Conservation (phyloP, 192 early-diverging fungal genomes). For the Podila epigama region DNA sequence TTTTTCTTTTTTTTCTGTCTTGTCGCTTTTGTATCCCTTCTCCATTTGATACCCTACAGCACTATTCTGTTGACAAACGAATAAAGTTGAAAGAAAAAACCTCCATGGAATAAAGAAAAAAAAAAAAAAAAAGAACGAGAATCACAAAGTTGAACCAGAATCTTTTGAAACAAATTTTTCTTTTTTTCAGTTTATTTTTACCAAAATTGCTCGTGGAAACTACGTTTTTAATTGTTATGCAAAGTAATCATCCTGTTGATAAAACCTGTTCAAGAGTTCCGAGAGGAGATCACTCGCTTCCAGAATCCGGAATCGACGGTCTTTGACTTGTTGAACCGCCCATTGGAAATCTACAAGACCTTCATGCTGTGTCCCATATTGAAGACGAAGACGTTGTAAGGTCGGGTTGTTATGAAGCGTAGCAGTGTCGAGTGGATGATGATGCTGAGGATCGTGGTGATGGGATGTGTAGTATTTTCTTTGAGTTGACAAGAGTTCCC, state of each 20-base stretch:
- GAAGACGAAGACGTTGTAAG: slow-evolving; percentile 12
- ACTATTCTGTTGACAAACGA: no score
- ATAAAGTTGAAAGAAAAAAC: no score
- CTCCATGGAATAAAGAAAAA: no score
- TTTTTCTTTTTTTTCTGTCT: no score
- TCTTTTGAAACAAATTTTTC: no score
- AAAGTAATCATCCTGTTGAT: slow-evolving; percentile 37
- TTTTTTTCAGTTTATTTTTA: no score
- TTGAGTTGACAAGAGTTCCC: not conserved
- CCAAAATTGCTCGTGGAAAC: no score
- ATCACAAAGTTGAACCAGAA: no score
- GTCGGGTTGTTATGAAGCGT: not conserved
- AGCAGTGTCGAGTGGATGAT: not conserved
- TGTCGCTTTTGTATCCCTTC: no score
- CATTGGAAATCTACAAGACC: slow-evolving; percentile 31
- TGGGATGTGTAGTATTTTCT: slow-evolving; percentile 1
- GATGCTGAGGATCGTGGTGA: not conserved
- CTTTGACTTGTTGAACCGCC: slow-evolving; percentile 37
- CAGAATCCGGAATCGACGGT: slow-evolving; percentile 32
- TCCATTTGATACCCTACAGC: no score
- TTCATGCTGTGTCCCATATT: slow-evolving; percentile 30
- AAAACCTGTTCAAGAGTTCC: slow-evolving; percentile 38
- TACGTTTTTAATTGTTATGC: no score
- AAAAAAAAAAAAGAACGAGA: no score
- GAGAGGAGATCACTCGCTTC: slow-evolving; percentile 28